Evolutionary conservation across 441 rosid species (phyloP), one percentile per base, ranked within the genome.

Genomic region (Hura crepitans): DNA sequence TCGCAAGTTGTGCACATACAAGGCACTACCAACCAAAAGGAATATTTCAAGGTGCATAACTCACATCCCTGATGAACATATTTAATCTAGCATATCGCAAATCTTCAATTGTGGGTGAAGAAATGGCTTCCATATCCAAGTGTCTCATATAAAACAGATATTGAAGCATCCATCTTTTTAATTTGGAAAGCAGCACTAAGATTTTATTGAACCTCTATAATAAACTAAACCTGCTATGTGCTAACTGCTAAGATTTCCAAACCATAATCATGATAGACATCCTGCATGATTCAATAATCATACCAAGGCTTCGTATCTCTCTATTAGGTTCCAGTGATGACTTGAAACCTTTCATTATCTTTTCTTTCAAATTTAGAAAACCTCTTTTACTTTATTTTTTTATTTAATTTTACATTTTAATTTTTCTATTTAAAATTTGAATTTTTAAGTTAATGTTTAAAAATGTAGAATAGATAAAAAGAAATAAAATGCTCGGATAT

Each of bases 11-110:
- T 17, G 23, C 23, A 43, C 63, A 17, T 59, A n/a, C 33, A 9
- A 18, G 42, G 23, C 2, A 14, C 23, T 37, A 61, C 17, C 65
- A n/a, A n/a, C 17, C 20, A n/a, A 35, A 61, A 61, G 1, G 79
- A 81, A 76, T 59, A 72, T 62, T 72, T 66, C 71, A 64, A 58
- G 25, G 68, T 72, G 63, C 78, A 76, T 69, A 73, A 45, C 50
- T 31, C 28, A 74, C 64, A 43, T 69, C 72, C 77, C 67, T 47
- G 67, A 39, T 53, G 62, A 68, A 71, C 57, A 39, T 27, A 51
- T 37, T 64, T 35, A 50, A 47, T 51, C 57, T 35, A 59, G 27
- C 49, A 65, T 11, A 42, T 13, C 30, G 4, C 12, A 35, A 43
- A 56, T 61, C 49, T 70, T 59, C 49, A 27, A 22, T 30, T 18